These are phyloP conservation scores for Conidiobolus incongruus DNA, from an alignment of 371 early-diverging fungal species.

Conservation along the genomic window DNA sequence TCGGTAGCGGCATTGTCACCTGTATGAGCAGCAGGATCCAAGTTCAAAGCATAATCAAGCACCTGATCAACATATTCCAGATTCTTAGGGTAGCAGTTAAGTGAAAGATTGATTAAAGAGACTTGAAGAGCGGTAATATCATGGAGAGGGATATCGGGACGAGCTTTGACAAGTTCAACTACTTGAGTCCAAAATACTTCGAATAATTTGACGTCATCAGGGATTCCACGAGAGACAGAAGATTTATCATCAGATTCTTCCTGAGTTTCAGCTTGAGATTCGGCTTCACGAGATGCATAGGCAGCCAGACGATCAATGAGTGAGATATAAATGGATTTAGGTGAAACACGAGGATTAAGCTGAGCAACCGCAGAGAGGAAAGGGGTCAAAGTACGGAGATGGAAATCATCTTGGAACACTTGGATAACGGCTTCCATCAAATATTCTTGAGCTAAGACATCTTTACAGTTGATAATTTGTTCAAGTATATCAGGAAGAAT, in stretches of 20 bases:
- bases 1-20: conserved; percentile 21
- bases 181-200: conserved; percentile 89
- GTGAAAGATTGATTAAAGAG: conserved; percentile 61
- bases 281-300: conserved; percentile 49
- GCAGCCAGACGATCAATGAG: conserved; percentile 75
- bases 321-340: conserved; percentile 81
- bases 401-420: conserved; percentile 90
- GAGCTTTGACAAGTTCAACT: conserved; percentile 48
- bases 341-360: conserved; percentile 72
- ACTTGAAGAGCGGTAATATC: conserved; percentile 71
- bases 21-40: conserved; percentile 27
- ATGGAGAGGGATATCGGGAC: conserved; percentile 73
- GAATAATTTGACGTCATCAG: conserved; percentile 67
- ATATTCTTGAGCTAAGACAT: conserved; percentile 96
- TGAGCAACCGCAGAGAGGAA: conserved; percentile 75
- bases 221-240: conserved; percentile 32
- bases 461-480: conserved; percentile 86
- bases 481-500: conserved; percentile 81
- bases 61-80: conserved; percentile 70
- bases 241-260: conserved; percentile 7
- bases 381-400: conserved; percentile 67
- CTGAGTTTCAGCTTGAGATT: conserved; percentile 11
- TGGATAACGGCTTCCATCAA: conserved; percentile 95
- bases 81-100: conserved; percentile 82
- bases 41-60: conserved; percentile 42